Evolutionary conservation across 2,329 filamentous ascomycete genomes (phyloP).

Genomic region (Aspergillus niger): DNA sequence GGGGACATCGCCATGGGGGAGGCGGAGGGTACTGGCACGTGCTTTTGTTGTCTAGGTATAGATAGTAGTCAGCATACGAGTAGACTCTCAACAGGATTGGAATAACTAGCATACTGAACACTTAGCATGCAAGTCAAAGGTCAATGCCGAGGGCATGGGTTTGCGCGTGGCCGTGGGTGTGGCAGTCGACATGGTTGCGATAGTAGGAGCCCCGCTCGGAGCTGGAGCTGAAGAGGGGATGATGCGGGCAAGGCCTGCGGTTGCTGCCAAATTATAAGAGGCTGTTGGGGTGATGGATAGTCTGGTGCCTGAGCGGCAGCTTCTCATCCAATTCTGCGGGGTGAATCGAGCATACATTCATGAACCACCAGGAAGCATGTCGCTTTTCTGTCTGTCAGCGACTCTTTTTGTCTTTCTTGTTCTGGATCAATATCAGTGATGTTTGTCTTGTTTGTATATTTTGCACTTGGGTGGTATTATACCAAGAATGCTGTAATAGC

Average conservation of each 20-base stretch:
- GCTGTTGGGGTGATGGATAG: background rate
- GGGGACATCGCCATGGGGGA: constrained; percentile 88
- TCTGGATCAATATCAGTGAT: constrained; percentile 7
- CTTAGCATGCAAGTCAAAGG: constrained; percentile 73
- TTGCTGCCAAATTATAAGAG: background rate
- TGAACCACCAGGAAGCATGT: background rate
- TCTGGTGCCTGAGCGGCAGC: background rate
- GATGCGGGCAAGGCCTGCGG: background rate
- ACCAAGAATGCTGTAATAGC: background rate
- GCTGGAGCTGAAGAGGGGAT: background rate
- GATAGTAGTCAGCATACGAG: constrained; percentile 2
- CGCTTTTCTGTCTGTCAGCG: background rate
- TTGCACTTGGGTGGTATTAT: constrained; percentile 9
- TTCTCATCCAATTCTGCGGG: background rate
- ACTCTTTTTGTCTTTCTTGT: background rate
- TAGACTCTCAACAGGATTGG: background rate
- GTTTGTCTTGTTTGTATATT: constrained; percentile 20
- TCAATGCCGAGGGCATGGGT: constrained; percentile 63
- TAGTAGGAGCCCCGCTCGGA: constrained; percentile 18
- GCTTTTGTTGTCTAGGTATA: constrained; percentile 80
- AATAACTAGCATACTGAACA: constrained; percentile 69
- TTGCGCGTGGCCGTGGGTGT: constrained; percentile 27
- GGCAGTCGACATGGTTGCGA: constrained; percentile 35
- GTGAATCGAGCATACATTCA: background rate
- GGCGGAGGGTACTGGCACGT: constrained; percentile 79